phyloP scores from a whole-genome alignment of 768 basidiomycete genomes.

The Myochromella boudieri region DNA sequence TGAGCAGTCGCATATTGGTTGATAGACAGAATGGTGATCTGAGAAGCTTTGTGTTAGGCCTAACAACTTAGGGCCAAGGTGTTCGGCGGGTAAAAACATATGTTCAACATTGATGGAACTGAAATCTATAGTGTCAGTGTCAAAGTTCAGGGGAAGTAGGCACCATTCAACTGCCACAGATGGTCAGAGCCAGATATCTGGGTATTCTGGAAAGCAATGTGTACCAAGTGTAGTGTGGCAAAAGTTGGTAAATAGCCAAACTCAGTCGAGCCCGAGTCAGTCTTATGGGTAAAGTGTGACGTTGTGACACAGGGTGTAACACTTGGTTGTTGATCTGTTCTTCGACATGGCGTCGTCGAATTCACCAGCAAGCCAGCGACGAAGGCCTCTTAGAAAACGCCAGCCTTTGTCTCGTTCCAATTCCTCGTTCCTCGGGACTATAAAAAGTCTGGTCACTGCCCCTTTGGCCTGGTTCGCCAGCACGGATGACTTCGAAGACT shows the following conservation, averaged over 20 bases:
- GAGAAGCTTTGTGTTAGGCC: neutral
- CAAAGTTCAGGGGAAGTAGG: too few relatives aligned
- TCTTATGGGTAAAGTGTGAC: constrained; percentile 9
- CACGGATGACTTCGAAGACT: constrained; percentile 48
- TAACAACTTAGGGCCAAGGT: neutral
- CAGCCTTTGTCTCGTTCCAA: constrained; percentile 48
- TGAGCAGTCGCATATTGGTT: neutral
- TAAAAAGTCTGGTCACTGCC: constrained; percentile 67
- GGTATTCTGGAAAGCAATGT: too few relatives aligned
- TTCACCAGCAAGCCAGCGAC: constrained; percentile 27
- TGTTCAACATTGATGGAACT: too few relatives aligned
- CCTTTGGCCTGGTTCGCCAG: constrained; percentile 58
- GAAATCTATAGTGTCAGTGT: too few relatives aligned
- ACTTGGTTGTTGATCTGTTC: constrained; percentile 28
- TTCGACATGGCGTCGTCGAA: constrained; percentile 35
- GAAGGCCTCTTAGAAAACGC: constrained; percentile 26
- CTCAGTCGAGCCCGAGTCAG: too few relatives aligned
- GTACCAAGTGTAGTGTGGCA: too few relatives aligned
- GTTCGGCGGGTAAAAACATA: neutral
- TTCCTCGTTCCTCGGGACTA: constrained; percentile 58
- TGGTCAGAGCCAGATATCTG: too few relatives aligned
- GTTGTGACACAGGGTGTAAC: constrained; percentile 19
- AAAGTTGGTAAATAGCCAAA: too few relatives aligned
- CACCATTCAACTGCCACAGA: too few relatives aligned
- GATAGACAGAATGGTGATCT: constrained; percentile 5